Evolutionary conservation across 1,139 yeast species (phyloP), one percentile per base, ranked within the genome.

Genomic region (Lizanozyma gosingica): DNA sequence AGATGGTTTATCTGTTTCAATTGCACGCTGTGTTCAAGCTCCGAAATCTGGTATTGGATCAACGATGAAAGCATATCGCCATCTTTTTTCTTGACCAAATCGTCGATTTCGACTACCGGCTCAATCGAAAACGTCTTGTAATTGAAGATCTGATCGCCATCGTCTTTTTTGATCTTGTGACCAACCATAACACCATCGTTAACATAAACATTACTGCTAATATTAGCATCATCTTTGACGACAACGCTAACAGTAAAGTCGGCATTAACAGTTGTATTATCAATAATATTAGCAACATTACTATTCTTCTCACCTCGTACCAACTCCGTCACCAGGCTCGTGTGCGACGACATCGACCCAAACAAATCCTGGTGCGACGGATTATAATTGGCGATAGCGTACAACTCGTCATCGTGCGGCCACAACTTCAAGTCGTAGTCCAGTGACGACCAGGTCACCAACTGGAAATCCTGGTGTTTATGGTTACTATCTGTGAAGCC

Each of bases 401-500:
- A 80, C 15, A 82, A 57, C 3, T 70, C 69, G 8, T 79, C 80
- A 38, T 75, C 69, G 35, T 80, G 69, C 0, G 88, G 84, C 97
- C 97, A 90, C 39, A 90, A 61, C 45, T 90, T 72, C 43, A 92
- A 64, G 54, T 87, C 95, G 49, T 80, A 77, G 55, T 92, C 98
- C 46, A 57, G 64, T 16, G 85, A 80, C 0, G 95, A 83, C 97
- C 97, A 92, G 0, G 98, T 86, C 0, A 92, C 94, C 40, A 92
- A 60, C 56, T 90, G 97, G 54, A 76, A 88, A 45, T 87, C 95
- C 42, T 88, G 69, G 64, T 88, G 88, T 49, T 78, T 81, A 8
- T 68, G 51, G 4, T 62, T 65, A 1, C 72, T 57, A 15, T 71
- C 71, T 52, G 41, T 78, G 68, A 22, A 22, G 29, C 59, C 62